Conservation (phyloP, 805 yeast genomes). For the Yamadazyma insecticola region DNA sequence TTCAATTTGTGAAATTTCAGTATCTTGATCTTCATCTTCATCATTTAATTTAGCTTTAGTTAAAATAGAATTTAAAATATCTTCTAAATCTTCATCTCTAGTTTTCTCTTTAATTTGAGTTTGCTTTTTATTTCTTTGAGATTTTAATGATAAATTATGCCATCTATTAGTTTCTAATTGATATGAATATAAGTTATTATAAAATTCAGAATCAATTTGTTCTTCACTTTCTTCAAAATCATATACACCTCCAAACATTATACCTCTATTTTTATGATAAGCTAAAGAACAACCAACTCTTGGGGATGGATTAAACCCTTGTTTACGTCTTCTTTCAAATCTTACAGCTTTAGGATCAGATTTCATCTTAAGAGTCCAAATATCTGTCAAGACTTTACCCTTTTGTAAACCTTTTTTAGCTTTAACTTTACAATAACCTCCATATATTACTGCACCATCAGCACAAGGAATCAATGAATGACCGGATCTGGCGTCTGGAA, state of each 20-base stretch:
- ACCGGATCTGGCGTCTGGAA: constrained; percentile 92
- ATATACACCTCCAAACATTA: constrained; percentile 91
- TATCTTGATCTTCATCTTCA: constrained; percentile 49
- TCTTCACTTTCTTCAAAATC: constrained; percentile 96
- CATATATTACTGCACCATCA: constrained; percentile 84
- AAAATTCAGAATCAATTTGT: constrained; percentile 77
- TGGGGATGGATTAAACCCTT: constrained; percentile 87
- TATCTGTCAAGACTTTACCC: constrained; percentile 83
- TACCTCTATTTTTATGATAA: constrained; percentile 85
- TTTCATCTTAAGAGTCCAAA: constrained; percentile 87
- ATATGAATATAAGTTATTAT: constrained; percentile 73
- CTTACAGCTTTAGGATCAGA: constrained; percentile 69
- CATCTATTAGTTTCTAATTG: constrained; percentile 86
- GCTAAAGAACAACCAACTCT: constrained; percentile 94
- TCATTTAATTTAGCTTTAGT: constrained; percentile 69
- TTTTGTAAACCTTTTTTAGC: constrained; percentile 84
- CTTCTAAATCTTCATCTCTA: constrained; percentile 79
- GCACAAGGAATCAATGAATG: constrained; percentile 77
- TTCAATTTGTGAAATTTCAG: constrained; percentile 32
- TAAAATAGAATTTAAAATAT: constrained; percentile 66
- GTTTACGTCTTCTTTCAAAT: constrained; percentile 88
- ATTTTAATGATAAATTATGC: constrained; percentile 67
- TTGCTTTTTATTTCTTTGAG: constrained; percentile 49
- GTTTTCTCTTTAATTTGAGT: constrained; percentile 40
- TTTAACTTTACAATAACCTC: constrained; percentile 92